These are phyloP conservation scores for Clitopilus passeckerianus DNA, from an alignment of 768 basidiomycete species.

Conservation along the genomic window DNA sequence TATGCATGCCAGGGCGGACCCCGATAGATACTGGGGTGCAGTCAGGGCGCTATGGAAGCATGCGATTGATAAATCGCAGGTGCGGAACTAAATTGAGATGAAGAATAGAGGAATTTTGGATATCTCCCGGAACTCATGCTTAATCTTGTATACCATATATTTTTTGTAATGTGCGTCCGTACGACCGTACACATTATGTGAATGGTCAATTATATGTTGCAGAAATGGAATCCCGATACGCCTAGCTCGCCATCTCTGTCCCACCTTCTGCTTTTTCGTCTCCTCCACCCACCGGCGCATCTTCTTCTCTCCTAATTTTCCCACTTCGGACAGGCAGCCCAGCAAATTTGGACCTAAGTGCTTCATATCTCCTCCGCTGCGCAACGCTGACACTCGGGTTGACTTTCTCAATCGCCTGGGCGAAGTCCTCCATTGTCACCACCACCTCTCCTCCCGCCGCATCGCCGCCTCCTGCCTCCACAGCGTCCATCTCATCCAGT, in stretches of 20 bases:
- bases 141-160: background rate
- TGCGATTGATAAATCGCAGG: slow-evolving; percentile 9
- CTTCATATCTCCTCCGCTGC: slow-evolving; percentile 82
- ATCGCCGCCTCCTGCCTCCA: slow-evolving; percentile 5
- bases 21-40: slow-evolving; percentile 38
- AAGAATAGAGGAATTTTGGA: background rate
- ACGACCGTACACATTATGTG: too few relatives aligned
- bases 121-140: background rate
- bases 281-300: background rate
- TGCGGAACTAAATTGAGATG: background rate
- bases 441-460: slow-evolving; percentile 23
- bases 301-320: slow-evolving; percentile 36
- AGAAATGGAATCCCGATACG: too few relatives aligned
- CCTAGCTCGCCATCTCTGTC: background rate
- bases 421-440: slow-evolving; percentile 68
- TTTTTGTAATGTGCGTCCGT: background rate
- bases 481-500: slow-evolving; percentile 54
- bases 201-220: too few relatives aligned
- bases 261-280: background rate
- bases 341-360: slow-evolving; percentile 76
- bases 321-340: slow-evolving; percentile 60
- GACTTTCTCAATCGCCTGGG: slow-evolving; percentile 70
- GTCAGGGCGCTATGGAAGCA: slow-evolving; percentile 31
- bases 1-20: slow-evolving; percentile 37
- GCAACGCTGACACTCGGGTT: slow-evolving; percentile 78